Evolutionary conservation across 1,284 basidiomycete genomes (phyloP).

Genomic region (Rhizoctonia solani): DNA sequence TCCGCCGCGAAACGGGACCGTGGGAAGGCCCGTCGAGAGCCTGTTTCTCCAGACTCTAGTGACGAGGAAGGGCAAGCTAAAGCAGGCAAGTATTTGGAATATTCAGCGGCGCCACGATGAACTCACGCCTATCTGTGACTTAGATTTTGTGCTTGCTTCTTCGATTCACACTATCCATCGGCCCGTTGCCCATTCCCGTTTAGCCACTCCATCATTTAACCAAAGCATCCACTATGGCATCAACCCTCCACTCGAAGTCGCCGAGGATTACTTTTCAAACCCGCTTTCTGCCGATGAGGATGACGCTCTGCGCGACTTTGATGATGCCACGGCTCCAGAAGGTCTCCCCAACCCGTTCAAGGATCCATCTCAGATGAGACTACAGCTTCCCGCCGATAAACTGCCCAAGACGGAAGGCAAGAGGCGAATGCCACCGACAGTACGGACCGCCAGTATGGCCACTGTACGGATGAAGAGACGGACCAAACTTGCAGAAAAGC

Average conservation of each 20-base stretch:
- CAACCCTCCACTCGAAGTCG: slow-evolving; percentile 36
- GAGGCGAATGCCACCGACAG: slow-evolving; percentile 43
- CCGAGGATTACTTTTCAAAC: slow-evolving; percentile 42
- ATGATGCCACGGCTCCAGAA: slow-evolving; percentile 44
- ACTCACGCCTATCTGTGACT: neutral
- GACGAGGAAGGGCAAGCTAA: slow-evolving; percentile 35
- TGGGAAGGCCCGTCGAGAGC: slow-evolving; percentile 28
- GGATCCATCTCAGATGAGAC: slow-evolving; percentile 20
- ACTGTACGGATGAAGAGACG: slow-evolving; percentile 73
- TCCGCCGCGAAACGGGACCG: slow-evolving; percentile 45
- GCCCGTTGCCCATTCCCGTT: slow-evolving; percentile 59
- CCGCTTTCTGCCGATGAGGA: slow-evolving; percentile 46
- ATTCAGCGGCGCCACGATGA: neutral
- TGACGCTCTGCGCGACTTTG: slow-evolving; percentile 53
- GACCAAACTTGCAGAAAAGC: slow-evolving; percentile 75
- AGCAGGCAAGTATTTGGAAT: slow-evolving; percentile 24
- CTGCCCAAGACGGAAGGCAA: slow-evolving; percentile 38
- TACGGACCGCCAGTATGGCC: slow-evolving; percentile 63
- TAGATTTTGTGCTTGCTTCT: slow-evolving; percentile 47
- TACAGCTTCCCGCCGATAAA: slow-evolving; percentile 39
- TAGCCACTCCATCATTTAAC: slow-evolving; percentile 30
- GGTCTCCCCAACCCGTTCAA: slow-evolving; percentile 8
- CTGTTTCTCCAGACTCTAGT: slow-evolving; percentile 30
- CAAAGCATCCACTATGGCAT: slow-evolving; percentile 18
- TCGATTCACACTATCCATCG: slow-evolving; percentile 86